Percentiles rank a stretch among this genome's conserved stretches.
phyloP scores from a whole-genome alignment of 192 early-diverging fungal genomes.

The Podochytrium sp. region DNA sequence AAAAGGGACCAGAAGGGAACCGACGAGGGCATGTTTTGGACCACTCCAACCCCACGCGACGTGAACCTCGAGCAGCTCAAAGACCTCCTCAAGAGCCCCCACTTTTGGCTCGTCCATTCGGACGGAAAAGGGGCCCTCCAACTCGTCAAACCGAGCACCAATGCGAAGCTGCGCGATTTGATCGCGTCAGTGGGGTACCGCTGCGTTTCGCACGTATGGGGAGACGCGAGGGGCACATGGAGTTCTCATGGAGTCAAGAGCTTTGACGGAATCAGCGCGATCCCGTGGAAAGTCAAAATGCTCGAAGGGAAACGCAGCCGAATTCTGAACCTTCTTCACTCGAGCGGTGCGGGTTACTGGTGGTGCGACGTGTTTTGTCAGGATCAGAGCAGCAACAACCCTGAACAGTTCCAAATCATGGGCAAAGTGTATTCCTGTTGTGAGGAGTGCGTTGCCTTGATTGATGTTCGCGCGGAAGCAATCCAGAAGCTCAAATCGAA shows the following conservation, averaged over 20 bases:
- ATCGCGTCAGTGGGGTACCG: neutral
- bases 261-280: neutral
- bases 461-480: neutral
- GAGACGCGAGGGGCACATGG: neutral
- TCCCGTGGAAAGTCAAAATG: neutral
- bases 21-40: neutral
- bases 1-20: neutral
- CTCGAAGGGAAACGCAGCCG: neutral
- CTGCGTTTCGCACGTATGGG: neutral
- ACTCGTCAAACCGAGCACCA: neutral
- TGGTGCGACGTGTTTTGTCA: neutral
- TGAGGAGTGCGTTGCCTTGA: neutral
- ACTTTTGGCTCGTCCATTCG: neutral
- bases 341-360: neutral
- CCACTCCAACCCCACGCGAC: neutral
- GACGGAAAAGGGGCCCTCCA: neutral
- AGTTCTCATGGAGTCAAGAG: neutral
- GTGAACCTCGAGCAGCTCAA: neutral
- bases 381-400: neutral
- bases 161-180: neutral
- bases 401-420: neutral
- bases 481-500: neutral
- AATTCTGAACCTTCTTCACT: neutral
- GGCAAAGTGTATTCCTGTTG: neutral
- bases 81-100: neutral